Evolutionary conservation across 192 early-diverging fungal genomes (phyloP).

Genomic region (Backusella morwellensis): DNA sequence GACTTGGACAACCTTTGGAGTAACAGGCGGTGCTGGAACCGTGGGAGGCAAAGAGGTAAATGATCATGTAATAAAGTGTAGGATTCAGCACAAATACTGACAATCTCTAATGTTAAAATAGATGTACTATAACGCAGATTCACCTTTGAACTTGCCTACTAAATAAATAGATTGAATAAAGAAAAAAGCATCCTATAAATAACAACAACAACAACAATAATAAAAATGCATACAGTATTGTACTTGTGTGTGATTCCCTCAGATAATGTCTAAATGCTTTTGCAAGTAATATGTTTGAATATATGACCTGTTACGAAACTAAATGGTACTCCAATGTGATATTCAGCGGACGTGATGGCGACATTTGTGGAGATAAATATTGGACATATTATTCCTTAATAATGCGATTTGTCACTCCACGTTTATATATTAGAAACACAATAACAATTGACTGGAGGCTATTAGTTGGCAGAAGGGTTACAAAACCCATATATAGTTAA

Average conservation of each 20-base stretch:
- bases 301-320: too few species aligned
- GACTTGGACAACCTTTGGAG: conserved; percentile 86
- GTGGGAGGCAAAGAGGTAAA: conserved; percentile 66
- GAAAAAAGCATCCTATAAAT: neutral
- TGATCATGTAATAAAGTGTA: neutral
- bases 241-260: neutral
- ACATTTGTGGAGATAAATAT: too few species aligned
- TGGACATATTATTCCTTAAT: too few species aligned
- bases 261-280: neutral
- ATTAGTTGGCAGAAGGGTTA: too few species aligned
- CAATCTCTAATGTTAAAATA: neutral
- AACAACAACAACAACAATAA: neutral
- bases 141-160: conserved; percentile 10
- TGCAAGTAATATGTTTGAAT: too few species aligned
- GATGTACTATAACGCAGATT: conserved; percentile 21
- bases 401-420: too few species aligned
- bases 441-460: too few species aligned
- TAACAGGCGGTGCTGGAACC: conserved; percentile 62
- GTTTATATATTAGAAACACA: too few species aligned
- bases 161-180: conserved; percentile 13
- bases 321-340: too few species aligned
- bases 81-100: neutral
- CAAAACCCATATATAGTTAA: too few species aligned
- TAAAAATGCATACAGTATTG: neutral
- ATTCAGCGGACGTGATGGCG: too few species aligned